Evolutionary conservation across 225 moss, liverwort and hornwort genomes (phyloP), one percentile per base, ranked within the genome.

Genomic region (Climacium dendroides): DNA sequence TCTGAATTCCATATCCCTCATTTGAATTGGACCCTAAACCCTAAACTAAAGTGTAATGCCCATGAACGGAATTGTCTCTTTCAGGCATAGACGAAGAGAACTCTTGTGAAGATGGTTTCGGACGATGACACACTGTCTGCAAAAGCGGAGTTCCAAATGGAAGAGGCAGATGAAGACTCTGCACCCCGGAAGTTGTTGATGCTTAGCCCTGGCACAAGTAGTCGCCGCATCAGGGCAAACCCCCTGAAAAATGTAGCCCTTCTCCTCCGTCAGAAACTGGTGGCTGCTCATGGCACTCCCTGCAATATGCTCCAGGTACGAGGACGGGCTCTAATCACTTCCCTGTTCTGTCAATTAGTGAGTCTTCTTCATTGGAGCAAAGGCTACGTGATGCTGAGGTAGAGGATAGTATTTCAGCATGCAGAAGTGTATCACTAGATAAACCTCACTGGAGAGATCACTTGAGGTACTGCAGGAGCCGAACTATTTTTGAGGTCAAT

Each of bases 281-380:
- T 88, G 66, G 86, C 89, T 88, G 90, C 91, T 79, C 83, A 60
- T 70, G 93, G 90, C 19, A 50, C 85, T 34, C 88, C 90, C 15
- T 89, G 92, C 79, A 92, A 92, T 88, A 83, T 90, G 90, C 88
- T 92, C 57, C 90, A 93, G 93, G 93, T 93, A 73, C 48, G 20
- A 61, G 65, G 9, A 70, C 63, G 74, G 50, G 39, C 72, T 87
- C 79, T 25, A 13, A 37, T 37, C 37, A 55, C 83, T 69, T 54
- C 29, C 53, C 32, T 69, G 52, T 45, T 57, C 32, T 45, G 47
- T 83, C 45, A 75, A 64, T 81, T 81, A 43, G n/a, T 50, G 83
- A 66, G 39, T 82, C 61, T 84, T 47, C 48, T 61, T 74, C 1
- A 28, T 50, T 37, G n/a, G 50, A 62, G 61, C 19, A 15, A 61